Conservation (phyloP, 2,329 filamentous ascomycete genomes). For the Aspergillus viridinutans region DNA sequence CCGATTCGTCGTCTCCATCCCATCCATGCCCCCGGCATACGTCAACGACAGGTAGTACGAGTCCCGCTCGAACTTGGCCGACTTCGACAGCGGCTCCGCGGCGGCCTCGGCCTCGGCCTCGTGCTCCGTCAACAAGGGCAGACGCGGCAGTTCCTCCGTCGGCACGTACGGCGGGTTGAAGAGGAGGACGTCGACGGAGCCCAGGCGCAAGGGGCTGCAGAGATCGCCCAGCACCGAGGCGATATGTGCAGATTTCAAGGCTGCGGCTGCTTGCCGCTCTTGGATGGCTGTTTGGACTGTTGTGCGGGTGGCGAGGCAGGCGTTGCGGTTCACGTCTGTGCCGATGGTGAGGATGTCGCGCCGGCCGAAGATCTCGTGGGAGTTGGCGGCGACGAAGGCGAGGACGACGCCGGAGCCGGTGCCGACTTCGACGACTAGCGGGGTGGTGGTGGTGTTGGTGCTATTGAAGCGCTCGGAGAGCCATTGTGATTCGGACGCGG, state of each 20-base stretch:
- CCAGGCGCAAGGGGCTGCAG: slow-evolving; percentile 53
- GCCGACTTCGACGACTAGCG: slow-evolving; percentile 78
- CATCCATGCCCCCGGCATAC: slow-evolving; percentile 82
- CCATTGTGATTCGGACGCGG: slow-evolving; percentile 62
- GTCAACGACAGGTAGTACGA: slow-evolving; percentile 78
- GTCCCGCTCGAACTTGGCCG: slow-evolving; percentile 66
- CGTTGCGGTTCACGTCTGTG: slow-evolving; percentile 80
- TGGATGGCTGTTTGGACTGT: slow-evolving; percentile 58
- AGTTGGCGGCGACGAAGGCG: slow-evolving; percentile 77
- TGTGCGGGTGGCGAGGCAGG: slow-evolving; percentile 68
- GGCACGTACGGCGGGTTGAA: slow-evolving; percentile 99
- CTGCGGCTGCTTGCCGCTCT: slow-evolving; percentile 20
- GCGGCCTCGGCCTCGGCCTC: slow-evolving; percentile 26
- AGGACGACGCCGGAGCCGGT: slow-evolving; percentile 93
- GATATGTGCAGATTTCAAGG: slow-evolving; percentile 51
- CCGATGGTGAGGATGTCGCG: slow-evolving; percentile 66
- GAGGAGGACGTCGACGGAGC: slow-evolving; percentile 73
- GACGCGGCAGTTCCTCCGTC: slow-evolving; percentile 65
- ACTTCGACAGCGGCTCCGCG: slow-evolving; percentile 21
- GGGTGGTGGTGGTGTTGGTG: slow-evolving; percentile 22
- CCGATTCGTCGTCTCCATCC: slow-evolving; percentile 88
- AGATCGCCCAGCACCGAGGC: slow-evolving; percentile 70
- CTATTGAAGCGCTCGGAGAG: slow-evolving; percentile 60
- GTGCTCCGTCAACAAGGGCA: slow-evolving; percentile 31
- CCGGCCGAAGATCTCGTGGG: slow-evolving; percentile 67